phyloP scores from a whole-genome alignment of 371 early-diverging fungal genomes.

The Lichtheimia ramosa region DNA sequence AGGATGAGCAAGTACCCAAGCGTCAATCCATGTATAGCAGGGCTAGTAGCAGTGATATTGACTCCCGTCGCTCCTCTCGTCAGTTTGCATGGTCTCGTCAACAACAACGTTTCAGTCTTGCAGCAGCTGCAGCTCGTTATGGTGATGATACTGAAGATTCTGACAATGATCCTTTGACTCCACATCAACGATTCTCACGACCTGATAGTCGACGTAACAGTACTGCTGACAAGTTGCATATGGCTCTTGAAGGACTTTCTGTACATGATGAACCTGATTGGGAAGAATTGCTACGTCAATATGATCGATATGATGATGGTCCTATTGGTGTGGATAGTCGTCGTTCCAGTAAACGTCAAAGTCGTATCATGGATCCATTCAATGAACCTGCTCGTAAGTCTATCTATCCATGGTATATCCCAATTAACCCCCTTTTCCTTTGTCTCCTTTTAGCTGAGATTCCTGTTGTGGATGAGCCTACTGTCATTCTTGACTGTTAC shows the following conservation, averaged over 20 bases:
- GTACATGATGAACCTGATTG: constrained; percentile 32
- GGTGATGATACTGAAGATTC: constrained; percentile 13
- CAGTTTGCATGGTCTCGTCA: constrained; percentile 11
- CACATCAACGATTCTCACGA: constrained; percentile 10
- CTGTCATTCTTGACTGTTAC: constrained; percentile 47
- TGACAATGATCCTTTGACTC: constrained; percentile 15
- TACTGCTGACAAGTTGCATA: constrained; percentile 12
- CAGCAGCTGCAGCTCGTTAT: background rate
- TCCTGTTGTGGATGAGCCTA: constrained; percentile 44
- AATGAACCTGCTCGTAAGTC: constrained; percentile 38
- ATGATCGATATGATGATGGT: constrained; percentile 39
- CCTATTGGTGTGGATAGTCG: constrained; percentile 15
- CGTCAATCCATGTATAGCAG: constrained; percentile 9
- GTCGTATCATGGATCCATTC: constrained; percentile 43
- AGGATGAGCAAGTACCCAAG: constrained; percentile 8
- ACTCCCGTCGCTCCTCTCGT: constrained; percentile 12
- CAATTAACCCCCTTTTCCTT: background rate
- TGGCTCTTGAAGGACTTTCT: constrained; percentile 8
- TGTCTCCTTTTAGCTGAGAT: constrained; percentile 25
- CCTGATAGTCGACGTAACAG: constrained; percentile 4
- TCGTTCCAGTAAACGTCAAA: constrained; percentile 32
- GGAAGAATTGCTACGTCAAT: constrained; percentile 47
- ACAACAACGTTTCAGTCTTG: constrained; percentile 9
- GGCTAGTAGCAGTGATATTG: constrained; percentile 6
- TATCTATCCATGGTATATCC: background rate